Evolutionary conservation across 2,329 filamentous ascomycete species (phyloP), one percentile per base, ranked within the genome.

Genomic region (Diaporthe destruens): DNA sequence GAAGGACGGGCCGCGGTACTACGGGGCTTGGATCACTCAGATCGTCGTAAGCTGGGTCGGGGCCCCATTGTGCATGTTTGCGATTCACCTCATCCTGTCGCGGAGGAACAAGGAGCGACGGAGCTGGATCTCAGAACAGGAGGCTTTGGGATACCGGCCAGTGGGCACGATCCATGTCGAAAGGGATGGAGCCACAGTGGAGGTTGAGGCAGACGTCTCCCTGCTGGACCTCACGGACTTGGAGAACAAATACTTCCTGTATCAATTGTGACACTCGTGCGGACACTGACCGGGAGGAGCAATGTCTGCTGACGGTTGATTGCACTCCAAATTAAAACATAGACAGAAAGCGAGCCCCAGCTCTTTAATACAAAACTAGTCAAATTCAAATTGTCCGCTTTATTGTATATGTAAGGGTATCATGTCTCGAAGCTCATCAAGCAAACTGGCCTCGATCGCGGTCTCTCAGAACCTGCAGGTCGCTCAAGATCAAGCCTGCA

Each of bases 161-260:
- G 61, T 72, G 9, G 71, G 71, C 39, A 39, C 44, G 14, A 77
- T 80, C 0, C 78, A 81, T 63, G 72, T 80, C 49, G 80, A 82
- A 67, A 79, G 81, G 32, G 74, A 72, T 51, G 82, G 82, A 0
- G 59, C 76, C 25, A 34, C 78, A 7, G 76, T 81, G 14, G 75
- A 76, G 42, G 76, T 75, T 12, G 79, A 81, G 72, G 82, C 82
- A 6, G 80, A 82, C 32, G 74, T 83, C 44, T 77, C 82, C 0
- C 69, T 83, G 42, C n/a, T 82, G 72, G 80, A 84, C 55, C 70
- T 84, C 57, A 84, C 82, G 2, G 83, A 84, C 66, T 34, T 83
- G 59, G 80, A 84, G 70, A 84, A 83, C 63, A 80, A 77, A 34
- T 80, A 78, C 69, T 84, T 84, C 32, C 79, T 83, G 7, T 84